Evolutionary conservation across 129 eudicot genomes (phyloP).

Genomic region (Gnaphalium uliginosum): DNA sequence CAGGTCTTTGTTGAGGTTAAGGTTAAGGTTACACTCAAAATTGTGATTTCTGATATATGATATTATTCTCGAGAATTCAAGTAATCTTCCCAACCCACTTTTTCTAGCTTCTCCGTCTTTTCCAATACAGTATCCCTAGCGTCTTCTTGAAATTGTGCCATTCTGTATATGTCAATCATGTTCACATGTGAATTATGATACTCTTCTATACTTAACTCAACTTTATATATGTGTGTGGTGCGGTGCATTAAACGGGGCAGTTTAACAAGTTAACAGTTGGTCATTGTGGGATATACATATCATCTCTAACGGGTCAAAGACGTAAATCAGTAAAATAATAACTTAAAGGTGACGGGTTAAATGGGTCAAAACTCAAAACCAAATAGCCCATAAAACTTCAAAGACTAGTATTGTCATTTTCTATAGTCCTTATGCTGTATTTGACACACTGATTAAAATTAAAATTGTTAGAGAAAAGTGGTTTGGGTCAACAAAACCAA

Average conservation of each 20-base stretch:
- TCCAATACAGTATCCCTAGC: slow-evolving; percentile 64
- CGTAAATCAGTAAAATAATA: neutral
- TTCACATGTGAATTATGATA: neutral
- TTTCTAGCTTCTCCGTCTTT: slow-evolving; percentile 73
- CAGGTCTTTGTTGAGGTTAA: slow-evolving; percentile 10
- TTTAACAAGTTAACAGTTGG: neutral
- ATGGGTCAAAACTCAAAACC: neutral
- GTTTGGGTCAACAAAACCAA: neutral
- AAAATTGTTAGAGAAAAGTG: neutral
- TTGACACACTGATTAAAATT: neutral
- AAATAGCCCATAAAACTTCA: neutral
- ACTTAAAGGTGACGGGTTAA: neutral
- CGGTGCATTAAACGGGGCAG: neutral
- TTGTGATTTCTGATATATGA: neutral
- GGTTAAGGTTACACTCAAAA: slow-evolving; percentile 18
- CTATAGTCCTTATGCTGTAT: neutral
- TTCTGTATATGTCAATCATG: slow-evolving; percentile 43
- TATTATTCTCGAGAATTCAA: slow-evolving; percentile 43
- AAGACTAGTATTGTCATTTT: neutral
- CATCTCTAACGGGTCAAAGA: neutral
- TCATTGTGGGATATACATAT: neutral
- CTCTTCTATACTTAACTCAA: neutral
- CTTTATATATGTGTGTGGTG: neutral
- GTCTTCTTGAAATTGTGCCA: slow-evolving; percentile 84
- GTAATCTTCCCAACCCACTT: slow-evolving; percentile 84